These are phyloP conservation scores for Lipomyces oligophaga DNA, from an alignment of 805 yeast species.

Conservation along the genomic window DNA sequence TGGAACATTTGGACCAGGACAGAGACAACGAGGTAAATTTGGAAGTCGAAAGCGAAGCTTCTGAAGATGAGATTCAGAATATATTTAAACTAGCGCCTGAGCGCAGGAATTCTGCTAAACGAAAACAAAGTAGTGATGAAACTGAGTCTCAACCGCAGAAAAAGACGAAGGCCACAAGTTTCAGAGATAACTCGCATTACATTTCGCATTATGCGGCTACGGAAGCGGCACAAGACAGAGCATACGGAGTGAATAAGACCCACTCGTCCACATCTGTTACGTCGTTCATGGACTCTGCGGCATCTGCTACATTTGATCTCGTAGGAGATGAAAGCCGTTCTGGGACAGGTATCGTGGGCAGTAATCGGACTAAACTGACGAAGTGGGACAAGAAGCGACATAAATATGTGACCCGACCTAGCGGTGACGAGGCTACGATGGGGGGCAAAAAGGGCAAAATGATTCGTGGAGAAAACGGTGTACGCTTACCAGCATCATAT, in stretches of 20 bases:
- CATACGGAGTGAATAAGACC: slow-evolving; percentile 46
- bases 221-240: slow-evolving; percentile 73
- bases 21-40: neutral
- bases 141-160: neutral
- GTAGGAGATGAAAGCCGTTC: slow-evolving; percentile 55
- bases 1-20: neutral
- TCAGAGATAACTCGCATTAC: slow-evolving; percentile 73
- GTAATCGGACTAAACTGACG: slow-evolving; percentile 31
- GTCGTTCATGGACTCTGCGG: slow-evolving; percentile 80
- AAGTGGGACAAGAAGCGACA: slow-evolving; percentile 62
- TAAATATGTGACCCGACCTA: slow-evolving; percentile 17
- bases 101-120: slow-evolving; percentile 33
- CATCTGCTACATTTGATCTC: slow-evolving; percentile 81
- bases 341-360: slow-evolving; percentile 20
- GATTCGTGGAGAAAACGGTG: slow-evolving; percentile 94
- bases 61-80: slow-evolving; percentile 40
- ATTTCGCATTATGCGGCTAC: slow-evolving; percentile 88
- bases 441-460: slow-evolving; percentile 47
- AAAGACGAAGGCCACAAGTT: slow-evolving; percentile 47
- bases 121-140: slow-evolving; percentile 12
- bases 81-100: slow-evolving; percentile 42
- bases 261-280: slow-evolving; percentile 30
- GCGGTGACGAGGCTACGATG: slow-evolving; percentile 22
- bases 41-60: slow-evolving; percentile 35
- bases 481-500: slow-evolving; percentile 83